These are phyloP conservation scores for Neurospora intermedia DNA, from an alignment of 495 filamentous ascomycete species.

Conservation along the genomic window DNA sequence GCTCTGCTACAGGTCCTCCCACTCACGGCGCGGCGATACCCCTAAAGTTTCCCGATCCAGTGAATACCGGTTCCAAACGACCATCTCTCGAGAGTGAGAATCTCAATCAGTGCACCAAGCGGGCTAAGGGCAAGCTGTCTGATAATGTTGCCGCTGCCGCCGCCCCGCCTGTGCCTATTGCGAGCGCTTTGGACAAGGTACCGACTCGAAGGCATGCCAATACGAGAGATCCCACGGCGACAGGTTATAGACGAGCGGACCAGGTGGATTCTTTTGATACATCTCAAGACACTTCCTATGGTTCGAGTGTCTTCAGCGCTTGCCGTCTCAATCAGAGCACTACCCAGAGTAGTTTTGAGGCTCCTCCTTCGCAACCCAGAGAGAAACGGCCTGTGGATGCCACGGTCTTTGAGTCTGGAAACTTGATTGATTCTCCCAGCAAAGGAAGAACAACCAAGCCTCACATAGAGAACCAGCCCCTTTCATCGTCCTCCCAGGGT, in stretches of 20 bases:
- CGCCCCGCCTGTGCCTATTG: background rate
- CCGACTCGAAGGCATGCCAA: conserved; percentile 5
- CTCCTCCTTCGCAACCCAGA: background rate
- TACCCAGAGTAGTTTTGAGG: conserved; percentile 21
- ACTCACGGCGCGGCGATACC: background rate
- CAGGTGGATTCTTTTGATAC: conserved; percentile 4
- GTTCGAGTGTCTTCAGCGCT: conserved; percentile 18
- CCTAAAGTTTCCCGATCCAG: background rate
- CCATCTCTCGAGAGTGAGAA: conserved; percentile 4
- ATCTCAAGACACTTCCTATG: conserved; percentile 11
- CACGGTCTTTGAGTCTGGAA: background rate
- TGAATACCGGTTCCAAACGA: conserved; percentile 4
- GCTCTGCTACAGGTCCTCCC: background rate
- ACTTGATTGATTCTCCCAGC: background rate
- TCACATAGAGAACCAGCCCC: background rate
- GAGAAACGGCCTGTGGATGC: background rate
- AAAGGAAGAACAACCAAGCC: background rate
- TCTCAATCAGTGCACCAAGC: conserved; percentile 1
- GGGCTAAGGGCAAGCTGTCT: background rate
- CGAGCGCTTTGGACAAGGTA: conserved; percentile 11
- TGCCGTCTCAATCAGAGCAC: conserved; percentile 5
- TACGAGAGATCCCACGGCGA: background rate
- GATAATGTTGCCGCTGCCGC: background rate
- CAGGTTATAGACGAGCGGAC: background rate
- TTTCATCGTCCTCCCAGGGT: background rate